Percentiles rank a stretch among this genome's conserved stretches.
Conservation (phyloP, 305 asterid species). For the Fraxinus platypoda region DNA sequence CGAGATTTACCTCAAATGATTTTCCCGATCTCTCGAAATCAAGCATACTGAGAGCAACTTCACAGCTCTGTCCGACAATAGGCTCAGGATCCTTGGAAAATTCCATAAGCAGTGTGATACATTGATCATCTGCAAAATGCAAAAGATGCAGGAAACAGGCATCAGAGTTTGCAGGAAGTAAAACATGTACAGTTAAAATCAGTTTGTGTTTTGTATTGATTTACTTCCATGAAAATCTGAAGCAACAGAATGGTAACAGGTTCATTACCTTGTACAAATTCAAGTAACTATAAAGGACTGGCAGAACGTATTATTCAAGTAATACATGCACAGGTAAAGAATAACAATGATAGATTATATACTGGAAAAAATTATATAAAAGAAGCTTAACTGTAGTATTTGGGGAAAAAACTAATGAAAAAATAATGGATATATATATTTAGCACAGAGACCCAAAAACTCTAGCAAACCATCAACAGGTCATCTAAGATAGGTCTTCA, state of each 20-base stretch:
- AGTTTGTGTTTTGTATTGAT: neutral
- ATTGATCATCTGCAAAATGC: constrained; percentile 45
- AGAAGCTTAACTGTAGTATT: neutral
- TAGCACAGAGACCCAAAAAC: neutral
- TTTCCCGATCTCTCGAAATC: constrained; percentile 65
- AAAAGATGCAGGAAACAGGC: neutral
- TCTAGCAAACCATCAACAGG: neutral
- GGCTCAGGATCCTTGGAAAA: constrained; percentile 84
- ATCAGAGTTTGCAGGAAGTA: neutral
- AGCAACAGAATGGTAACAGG: neutral
- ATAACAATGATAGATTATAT: neutral
- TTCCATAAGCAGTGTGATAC: constrained; percentile 62
- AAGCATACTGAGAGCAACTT: constrained; percentile 83
- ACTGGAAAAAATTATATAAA: too few relatives aligned
- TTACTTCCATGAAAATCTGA: neutral
- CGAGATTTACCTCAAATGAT: constrained; percentile 64
- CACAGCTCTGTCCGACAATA: constrained; percentile 86
- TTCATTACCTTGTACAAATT: neutral
- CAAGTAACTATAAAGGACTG: neutral
- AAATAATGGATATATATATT: neutral
- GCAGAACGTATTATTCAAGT: neutral
- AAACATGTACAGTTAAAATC: neutral
- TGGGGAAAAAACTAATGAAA: neutral
- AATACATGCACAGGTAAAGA: neutral
- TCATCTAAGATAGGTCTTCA: neutral